phyloP scores from a whole-genome alignment of 148 eudicot genomes.

The Suaeda aralocaspica region DNA sequence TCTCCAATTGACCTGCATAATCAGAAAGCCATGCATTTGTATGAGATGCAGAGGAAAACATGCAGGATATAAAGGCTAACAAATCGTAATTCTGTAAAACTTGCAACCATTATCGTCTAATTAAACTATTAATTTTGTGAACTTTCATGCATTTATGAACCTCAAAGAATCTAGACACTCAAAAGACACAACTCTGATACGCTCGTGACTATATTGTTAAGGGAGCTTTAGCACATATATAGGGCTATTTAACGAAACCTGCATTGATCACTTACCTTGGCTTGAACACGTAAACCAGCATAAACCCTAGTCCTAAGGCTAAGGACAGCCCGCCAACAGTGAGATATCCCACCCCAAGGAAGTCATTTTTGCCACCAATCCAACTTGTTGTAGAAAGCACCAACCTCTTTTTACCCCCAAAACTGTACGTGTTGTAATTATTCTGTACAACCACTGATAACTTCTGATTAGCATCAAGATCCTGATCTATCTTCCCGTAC shows the following conservation, averaged over 20 bases:
- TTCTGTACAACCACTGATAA: slow-evolving; percentile 60
- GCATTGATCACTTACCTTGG: slow-evolving; percentile 65
- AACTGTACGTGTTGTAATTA: slow-evolving; percentile 78
- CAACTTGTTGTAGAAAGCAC: slow-evolving; percentile 88
- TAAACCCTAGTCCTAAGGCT: slow-evolving; percentile 50
- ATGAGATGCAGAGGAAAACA: neutral
- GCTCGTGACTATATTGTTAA: too few species aligned
- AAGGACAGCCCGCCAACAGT: slow-evolving; percentile 65
- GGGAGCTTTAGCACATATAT: too few species aligned
- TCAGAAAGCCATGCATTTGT: slow-evolving; percentile 4
- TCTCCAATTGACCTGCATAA: slow-evolving; percentile 69
- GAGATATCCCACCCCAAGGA: slow-evolving; percentile 66
- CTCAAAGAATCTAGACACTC: too few species aligned
- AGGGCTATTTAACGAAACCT: too few species aligned
- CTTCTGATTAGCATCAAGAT: slow-evolving; percentile 48
- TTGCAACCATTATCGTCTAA: neutral
- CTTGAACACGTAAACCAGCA: slow-evolving; percentile 48
- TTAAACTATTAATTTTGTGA: neutral
- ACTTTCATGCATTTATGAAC: too few species aligned
- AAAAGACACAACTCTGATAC: too few species aligned
- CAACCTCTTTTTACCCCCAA: slow-evolving; percentile 66
- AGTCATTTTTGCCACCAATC: slow-evolving; percentile 81
- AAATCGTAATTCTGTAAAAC: too few species aligned
- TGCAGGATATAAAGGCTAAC: too few species aligned
- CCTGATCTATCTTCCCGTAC: slow-evolving; percentile 74